These are phyloP conservation scores for Ceratocystis variospora DNA, from an alignment of 2,329 filamentous ascomycete genomes.

Conservation along the genomic window DNA sequence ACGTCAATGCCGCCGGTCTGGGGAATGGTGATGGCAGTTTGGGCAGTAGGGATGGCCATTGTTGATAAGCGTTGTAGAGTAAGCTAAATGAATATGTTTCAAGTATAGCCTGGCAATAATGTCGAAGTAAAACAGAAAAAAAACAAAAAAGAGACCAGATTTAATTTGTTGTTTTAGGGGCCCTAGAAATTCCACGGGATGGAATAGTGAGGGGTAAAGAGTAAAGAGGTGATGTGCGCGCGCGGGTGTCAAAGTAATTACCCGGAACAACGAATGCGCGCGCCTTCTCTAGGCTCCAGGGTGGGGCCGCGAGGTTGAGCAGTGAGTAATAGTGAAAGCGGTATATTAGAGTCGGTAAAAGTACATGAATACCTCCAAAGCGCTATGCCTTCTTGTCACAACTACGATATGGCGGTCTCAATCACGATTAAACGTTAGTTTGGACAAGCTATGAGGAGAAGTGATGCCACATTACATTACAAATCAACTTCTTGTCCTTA, in stretches of 20 bases:
- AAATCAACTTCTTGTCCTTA: background rate
- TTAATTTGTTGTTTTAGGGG: background rate
- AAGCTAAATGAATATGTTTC: background rate
- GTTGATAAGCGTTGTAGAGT: background rate
- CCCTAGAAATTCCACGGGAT: background rate
- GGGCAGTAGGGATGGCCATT: conserved; percentile 60
- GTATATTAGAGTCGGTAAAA: too few relatives aligned
- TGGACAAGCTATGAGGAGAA: background rate
- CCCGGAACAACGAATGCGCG: background rate
- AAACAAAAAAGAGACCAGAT: background rate
- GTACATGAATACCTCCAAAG: too few relatives aligned
- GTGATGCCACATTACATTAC: background rate
- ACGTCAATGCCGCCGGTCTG: conserved; percentile 55
- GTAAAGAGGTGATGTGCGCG: conserved; percentile 1
- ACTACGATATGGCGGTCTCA: background rate
- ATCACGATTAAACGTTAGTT: too few relatives aligned
- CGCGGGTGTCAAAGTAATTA: conserved; percentile 2
- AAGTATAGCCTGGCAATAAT: background rate
- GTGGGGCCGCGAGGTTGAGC: conserved; percentile 1
- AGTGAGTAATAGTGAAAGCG: too few relatives aligned
- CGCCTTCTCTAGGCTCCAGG: background rate
- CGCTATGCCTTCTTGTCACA: too few relatives aligned
- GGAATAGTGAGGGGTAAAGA: background rate
- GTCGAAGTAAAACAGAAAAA: background rate
- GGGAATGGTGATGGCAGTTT: conserved; percentile 50